These are phyloP conservation scores for Sphaceloma murrayae DNA, from an alignment of 2,329 filamentous ascomycete species.

Conservation along the genomic window DNA sequence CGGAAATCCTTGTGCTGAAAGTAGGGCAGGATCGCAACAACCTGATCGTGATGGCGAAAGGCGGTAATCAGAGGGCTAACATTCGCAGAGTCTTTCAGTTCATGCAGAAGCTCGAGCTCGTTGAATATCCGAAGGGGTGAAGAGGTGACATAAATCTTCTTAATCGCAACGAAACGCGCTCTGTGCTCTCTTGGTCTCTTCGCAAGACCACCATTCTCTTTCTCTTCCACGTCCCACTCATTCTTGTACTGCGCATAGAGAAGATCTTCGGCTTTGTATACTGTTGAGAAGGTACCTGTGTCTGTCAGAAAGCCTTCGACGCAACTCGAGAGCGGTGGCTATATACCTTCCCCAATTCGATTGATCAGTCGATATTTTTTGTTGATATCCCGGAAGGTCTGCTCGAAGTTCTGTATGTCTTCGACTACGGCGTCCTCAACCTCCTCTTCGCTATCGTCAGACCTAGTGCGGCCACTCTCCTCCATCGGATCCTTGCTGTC, in stretches of 20 bases:
- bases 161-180: constrained; percentile 84
- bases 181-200: constrained; percentile 33
- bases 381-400: constrained; percentile 73
- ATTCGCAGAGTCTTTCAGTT: constrained; percentile 69
- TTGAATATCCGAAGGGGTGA: constrained; percentile 90
- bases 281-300: constrained; percentile 89
- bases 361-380: constrained; percentile 85
- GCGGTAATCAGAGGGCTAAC: constrained; percentile 95
- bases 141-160: constrained; percentile 98
- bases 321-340: constrained; percentile 12
- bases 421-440: constrained; percentile 62
- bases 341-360: constrained; percentile 93
- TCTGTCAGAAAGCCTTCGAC: neutral
- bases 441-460: constrained; percentile 49
- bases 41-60: constrained; percentile 90
- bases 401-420: constrained; percentile 79
- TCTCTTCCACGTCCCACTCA: constrained; percentile 68
- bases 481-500: constrained; percentile 42
- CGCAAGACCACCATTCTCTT: constrained; percentile 42
- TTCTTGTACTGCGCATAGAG: constrained; percentile 76
- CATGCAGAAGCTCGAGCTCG: constrained; percentile 85
- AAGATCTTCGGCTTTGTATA: constrained; percentile 96
- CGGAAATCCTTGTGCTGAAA: constrained; percentile 94
- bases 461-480: constrained; percentile 41
- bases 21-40: constrained; percentile 88